These are phyloP conservation scores for Anacardium occidentale DNA, from an alignment of 345 rosid genomes.

Conservation along the genomic window DNA sequence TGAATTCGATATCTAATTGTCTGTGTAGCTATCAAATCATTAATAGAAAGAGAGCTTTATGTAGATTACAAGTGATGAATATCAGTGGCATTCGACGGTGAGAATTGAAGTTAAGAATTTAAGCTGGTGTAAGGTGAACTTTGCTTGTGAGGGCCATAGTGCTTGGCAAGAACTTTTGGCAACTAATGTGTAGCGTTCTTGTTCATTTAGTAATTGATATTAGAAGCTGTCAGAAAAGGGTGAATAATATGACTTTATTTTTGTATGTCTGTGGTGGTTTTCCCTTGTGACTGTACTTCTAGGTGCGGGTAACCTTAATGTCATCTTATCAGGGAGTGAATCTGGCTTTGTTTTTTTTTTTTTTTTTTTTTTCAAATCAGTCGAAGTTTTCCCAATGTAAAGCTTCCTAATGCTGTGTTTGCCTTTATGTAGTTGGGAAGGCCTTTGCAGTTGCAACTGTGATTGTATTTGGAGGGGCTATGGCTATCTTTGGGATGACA, in stretches of 20 bases:
- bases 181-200: background rate
- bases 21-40: background rate
- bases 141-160: background rate
- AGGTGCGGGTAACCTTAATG: background rate
- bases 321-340: background rate
- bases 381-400: no score
- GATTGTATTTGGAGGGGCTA: constrained; percentile 72
- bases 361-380: no score
- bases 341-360: no score
- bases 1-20: background rate
- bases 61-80: background rate
- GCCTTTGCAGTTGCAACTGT: constrained; percentile 79
- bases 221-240: background rate
- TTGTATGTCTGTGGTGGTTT: background rate
- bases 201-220: background rate
- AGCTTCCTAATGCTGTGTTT: background rate
- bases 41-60: background rate
- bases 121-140: background rate
- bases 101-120: background rate
- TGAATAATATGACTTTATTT: background rate
- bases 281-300: background rate
- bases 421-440: constrained; percentile 57
- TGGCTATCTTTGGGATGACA: constrained; percentile 52
- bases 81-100: background rate
- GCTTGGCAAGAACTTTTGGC: no score